These are phyloP conservation scores for Hypoxylon sp. DNA, from an alignment of 2,329 filamentous ascomycete genomes.

Conservation along the genomic window DNA sequence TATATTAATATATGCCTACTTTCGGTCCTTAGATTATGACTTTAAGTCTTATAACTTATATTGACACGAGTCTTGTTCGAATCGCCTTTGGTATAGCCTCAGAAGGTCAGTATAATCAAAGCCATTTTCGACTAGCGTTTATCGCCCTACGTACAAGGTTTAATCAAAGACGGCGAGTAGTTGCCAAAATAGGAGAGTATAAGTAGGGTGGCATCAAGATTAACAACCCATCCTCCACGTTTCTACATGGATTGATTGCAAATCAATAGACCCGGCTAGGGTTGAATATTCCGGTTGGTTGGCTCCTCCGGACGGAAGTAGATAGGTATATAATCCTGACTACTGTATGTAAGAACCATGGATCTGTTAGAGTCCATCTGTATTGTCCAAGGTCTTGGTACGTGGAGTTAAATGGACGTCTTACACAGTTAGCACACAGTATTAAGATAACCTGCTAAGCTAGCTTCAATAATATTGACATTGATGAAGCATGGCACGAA, in stretches of 20 bases:
- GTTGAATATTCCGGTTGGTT: conserved; percentile 46
- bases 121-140: conserved; percentile 15
- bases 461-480: conserved; percentile 13
- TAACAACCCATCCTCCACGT: conserved; percentile 42
- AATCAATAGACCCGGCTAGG: conserved; percentile 32
- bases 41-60: neutral
- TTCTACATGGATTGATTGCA: conserved; percentile 44
- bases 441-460: neutral
- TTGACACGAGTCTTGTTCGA: neutral
- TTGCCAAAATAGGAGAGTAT: conserved; percentile 24
- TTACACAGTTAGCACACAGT: neutral
- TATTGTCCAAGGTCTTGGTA: conserved; percentile 12
- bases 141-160: conserved; percentile 10
- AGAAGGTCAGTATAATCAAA: neutral
- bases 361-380: conserved; percentile 5
- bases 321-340: conserved; percentile 16
- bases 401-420: conserved; percentile 1
- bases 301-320: conserved; percentile 19
- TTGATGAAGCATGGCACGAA: conserved; percentile 13
- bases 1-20: neutral
- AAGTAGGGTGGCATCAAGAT: conserved; percentile 35
- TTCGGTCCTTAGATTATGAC: neutral
- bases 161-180: conserved; percentile 18
- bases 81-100: neutral
- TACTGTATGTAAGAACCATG: conserved; percentile 14